Base-by-base conservation (phyloP, 2,329 filamentous ascomycete species). In the Apiospora phragmitis region DNA sequence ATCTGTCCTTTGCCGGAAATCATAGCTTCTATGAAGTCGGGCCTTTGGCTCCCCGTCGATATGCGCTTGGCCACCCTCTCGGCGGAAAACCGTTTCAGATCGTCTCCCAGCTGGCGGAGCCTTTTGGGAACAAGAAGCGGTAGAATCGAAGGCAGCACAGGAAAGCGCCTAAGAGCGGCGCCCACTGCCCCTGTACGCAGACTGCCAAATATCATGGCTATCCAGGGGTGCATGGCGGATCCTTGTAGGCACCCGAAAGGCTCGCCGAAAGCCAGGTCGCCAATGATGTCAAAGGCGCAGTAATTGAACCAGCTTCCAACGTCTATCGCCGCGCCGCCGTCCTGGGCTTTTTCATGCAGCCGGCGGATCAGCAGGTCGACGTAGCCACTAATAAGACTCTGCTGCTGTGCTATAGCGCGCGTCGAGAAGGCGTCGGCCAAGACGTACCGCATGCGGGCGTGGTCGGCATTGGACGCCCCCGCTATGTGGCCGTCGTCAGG, bases 401-500 rank as follows among this genome's bases (percentile, higher is more conserved):
- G 71, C 29, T 77, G 75, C 12, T 72, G 73, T 32, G 65, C 69
- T 68, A 77, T 69, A 2, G 72, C 68, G 26, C 66, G 70, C 4
- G 72, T 73, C 5, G 71, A 74, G 51, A 77, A 77, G 6, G 68
- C 75, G 45, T 73, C 72, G 32, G 73, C 51, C 21, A 76, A 45
- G 67, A 69, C 51, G 21, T 51, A 47, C 12, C 74, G 72, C n/a
- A 73, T 47, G 0, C 42, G 38, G 4, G 26, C 24, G 24, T 71
- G 70, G 3, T 42, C 35, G 18, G 80, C 77, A 21, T 77, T 73
- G 7, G 71, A 68, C 7, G 76, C 73, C 42, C 76, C 77, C 67
- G 80, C 75, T 68, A 81, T 78, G 5, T 75, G 71, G 45, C 76
- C 70, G 68, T 75, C 75, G 4, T 59, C 21, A 8, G 65, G 65